phyloP scores from a whole-genome alignment of 2,329 filamentous ascomycete species.

The Fusarium domesticum region DNA sequence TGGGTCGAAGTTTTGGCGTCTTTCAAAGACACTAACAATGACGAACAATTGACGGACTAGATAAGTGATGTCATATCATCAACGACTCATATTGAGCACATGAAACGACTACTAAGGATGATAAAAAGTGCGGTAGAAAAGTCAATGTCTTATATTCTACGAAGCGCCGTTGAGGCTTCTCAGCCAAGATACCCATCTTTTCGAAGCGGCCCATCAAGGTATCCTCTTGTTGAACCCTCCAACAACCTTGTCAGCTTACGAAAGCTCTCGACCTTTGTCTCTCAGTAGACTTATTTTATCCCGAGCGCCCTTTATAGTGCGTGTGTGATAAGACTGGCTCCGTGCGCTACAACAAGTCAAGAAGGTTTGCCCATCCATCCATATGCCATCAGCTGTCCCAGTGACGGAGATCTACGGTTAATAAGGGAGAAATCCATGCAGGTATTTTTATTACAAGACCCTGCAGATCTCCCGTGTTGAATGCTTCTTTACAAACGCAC shows the following conservation, averaged over 20 bases:
- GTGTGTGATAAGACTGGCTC: too few relatives aligned
- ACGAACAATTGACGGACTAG: conserved; percentile 10
- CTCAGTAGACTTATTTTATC: too few relatives aligned
- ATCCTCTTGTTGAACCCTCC: conserved; percentile 19
- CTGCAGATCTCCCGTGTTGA: too few relatives aligned
- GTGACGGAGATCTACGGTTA: conserved; percentile 13
- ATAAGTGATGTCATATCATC: conserved; percentile 20
- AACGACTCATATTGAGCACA: too few relatives aligned
- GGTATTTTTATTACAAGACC: too few relatives aligned
- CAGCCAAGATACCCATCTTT: conserved; percentile 8
- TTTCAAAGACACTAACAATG: conserved; percentile 2
- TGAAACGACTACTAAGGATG: too few relatives aligned
- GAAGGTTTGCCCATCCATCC: conserved; percentile 8
- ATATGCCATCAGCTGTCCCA: conserved; percentile 16
- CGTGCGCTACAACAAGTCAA: conserved; percentile 8
- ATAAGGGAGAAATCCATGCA: conserved; percentile 14
- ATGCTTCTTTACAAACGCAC: too few relatives aligned
- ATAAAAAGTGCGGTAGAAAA: too few relatives aligned
- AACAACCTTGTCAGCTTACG: conserved; percentile 7
- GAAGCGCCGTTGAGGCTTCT: conserved; percentile 4
- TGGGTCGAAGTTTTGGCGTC: background rate
- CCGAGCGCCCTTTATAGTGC: too few relatives aligned
- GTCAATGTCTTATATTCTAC: too few relatives aligned
- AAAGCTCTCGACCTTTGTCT: too few relatives aligned
- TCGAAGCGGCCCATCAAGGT: conserved; percentile 27